These are phyloP conservation scores for Coemansia sp. DNA, from an alignment of 192 early-diverging fungal genomes.

Conservation along the genomic window DNA sequence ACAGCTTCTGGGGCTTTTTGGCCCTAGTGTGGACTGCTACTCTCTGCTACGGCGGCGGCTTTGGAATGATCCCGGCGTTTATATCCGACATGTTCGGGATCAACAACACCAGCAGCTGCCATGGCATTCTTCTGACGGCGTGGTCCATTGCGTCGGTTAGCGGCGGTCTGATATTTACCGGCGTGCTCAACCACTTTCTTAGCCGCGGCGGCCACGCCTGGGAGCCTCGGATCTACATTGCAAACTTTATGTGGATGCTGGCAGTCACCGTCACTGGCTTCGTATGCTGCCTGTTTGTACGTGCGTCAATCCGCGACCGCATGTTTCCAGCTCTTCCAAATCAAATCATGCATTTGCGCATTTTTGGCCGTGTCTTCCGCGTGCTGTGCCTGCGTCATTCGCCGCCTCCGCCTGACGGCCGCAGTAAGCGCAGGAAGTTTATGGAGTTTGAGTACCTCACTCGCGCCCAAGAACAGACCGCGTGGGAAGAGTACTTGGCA, in stretches of 20 bases:
- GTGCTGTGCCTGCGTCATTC: conserved; percentile 27
- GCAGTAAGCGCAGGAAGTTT: conserved; percentile 16
- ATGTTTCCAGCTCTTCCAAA: conserved; percentile 60
- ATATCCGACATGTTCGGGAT: conserved; percentile 74
- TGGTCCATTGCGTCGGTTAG: conserved; percentile 70
- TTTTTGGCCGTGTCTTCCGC: conserved; percentile 63
- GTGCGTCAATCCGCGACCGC: conserved; percentile 68
- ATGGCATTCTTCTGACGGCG: conserved; percentile 74
- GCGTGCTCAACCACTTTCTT: conserved; percentile 57
- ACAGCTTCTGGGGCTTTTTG: conserved; percentile 61
- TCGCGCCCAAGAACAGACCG: conserved; percentile 40
- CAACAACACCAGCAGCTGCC: conserved; percentile 72
- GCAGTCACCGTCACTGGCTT: conserved; percentile 58
- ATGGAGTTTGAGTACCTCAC: conserved; percentile 30
- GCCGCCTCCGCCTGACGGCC: conserved; percentile 4
- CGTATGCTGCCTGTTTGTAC: conserved; percentile 59
- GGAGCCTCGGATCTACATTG: conserved; percentile 51
- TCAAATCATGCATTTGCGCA: conserved; percentile 62
- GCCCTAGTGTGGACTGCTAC: conserved; percentile 61
- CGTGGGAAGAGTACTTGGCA: conserved; percentile 54
- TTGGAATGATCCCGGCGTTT: conserved; percentile 75
- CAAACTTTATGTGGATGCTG: conserved; percentile 75
- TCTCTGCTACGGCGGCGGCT: conserved; percentile 73
- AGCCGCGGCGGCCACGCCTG: conserved; percentile 49
- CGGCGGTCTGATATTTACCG: conserved; percentile 71